phyloP scores from a whole-genome alignment of 495 filamentous ascomycete genomes.

The Hyaloscypha finlandica region DNA sequence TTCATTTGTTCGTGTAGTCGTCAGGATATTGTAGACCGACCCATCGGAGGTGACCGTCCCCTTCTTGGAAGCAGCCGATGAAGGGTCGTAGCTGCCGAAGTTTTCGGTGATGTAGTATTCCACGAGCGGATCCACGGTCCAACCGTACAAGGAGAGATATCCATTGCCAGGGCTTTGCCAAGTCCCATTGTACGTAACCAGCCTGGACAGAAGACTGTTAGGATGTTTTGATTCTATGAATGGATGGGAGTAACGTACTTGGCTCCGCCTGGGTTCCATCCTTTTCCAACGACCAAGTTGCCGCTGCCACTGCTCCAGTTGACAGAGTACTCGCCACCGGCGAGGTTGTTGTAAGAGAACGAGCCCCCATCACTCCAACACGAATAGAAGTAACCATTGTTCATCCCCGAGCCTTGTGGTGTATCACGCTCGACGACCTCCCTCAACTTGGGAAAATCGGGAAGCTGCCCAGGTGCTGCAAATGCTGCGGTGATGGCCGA shows the following conservation, averaged over 20 bases:
- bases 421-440: not conserved
- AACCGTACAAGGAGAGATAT: slow-evolving; percentile 62
- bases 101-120: slow-evolving; percentile 64
- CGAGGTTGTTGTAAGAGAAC: slow-evolving; percentile 60
- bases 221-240: no score
- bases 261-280: slow-evolving; percentile 18
- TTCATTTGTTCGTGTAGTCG: slow-evolving; percentile 53
- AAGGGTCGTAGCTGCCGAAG: slow-evolving; percentile 57
- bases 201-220: not conserved
- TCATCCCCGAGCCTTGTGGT: slow-evolving; percentile 10
- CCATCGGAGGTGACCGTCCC: slow-evolving; percentile 62
- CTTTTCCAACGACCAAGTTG: slow-evolving; percentile 64
- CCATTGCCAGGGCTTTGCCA: slow-evolving; percentile 49
- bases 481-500: no score
- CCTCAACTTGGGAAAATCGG: no score
- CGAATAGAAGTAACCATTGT: slow-evolving; percentile 51
- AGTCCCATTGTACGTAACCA: slow-evolving; percentile 46
- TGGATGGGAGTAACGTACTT: not conserved
- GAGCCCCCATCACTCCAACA: slow-evolving; percentile 62
- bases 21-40: slow-evolving; percentile 64
- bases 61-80: slow-evolving; percentile 40
- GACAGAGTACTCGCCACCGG: slow-evolving; percentile 57
- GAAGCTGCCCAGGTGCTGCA: no score
- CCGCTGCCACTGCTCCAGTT: slow-evolving; percentile 55
- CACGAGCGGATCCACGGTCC: slow-evolving; percentile 57